Evolutionary conservation across 2,329 filamentous ascomycete genomes (phyloP).

Genomic region (Canariomyces notabilis): DNA sequence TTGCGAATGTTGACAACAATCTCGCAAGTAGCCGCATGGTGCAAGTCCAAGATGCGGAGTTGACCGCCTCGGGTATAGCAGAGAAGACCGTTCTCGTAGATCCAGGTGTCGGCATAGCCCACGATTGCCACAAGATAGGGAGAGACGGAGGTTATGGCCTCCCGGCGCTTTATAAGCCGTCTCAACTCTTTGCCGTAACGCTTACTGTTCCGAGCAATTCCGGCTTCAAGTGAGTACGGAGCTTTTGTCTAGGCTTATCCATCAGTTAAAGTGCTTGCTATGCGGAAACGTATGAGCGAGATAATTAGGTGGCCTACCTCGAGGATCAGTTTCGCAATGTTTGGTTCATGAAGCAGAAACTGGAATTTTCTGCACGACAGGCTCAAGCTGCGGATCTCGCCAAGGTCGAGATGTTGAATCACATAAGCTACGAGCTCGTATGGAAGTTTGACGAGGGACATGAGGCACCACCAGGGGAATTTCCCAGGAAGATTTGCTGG

Average conservation of each 20-base stretch:
- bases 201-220: slow-evolving; percentile 28
- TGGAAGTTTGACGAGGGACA: slow-evolving; percentile 43
- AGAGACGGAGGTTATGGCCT: slow-evolving; percentile 54
- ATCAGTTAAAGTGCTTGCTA: background rate
- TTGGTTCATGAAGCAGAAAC: slow-evolving; percentile 47
- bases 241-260: slow-evolving; percentile 29
- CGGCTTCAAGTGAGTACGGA: slow-evolving; percentile 29
- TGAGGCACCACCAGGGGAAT: slow-evolving; percentile 15
- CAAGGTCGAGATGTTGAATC: slow-evolving; percentile 47
- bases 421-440: slow-evolving; percentile 62
- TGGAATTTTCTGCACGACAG: slow-evolving; percentile 47
- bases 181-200: slow-evolving; percentile 50
- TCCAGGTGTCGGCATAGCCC: slow-evolving; percentile 55
- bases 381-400: slow-evolving; percentile 54
- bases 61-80: slow-evolving; percentile 52
- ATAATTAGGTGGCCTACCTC: slow-evolving; percentile 41
- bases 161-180: slow-evolving; percentile 55
- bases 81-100: slow-evolving; percentile 59
- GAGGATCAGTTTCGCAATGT: slow-evolving; percentile 53
- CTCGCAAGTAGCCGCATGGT: slow-evolving; percentile 44
- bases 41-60: slow-evolving; percentile 57
- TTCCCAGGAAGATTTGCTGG: slow-evolving; percentile 1
- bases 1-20: slow-evolving; percentile 50
- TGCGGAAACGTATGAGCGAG: background rate
- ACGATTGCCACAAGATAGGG: slow-evolving; percentile 59